These are phyloP conservation scores for Sherardia arvensis DNA, from an alignment of 257 asterid species.

Conservation along the genomic window DNA sequence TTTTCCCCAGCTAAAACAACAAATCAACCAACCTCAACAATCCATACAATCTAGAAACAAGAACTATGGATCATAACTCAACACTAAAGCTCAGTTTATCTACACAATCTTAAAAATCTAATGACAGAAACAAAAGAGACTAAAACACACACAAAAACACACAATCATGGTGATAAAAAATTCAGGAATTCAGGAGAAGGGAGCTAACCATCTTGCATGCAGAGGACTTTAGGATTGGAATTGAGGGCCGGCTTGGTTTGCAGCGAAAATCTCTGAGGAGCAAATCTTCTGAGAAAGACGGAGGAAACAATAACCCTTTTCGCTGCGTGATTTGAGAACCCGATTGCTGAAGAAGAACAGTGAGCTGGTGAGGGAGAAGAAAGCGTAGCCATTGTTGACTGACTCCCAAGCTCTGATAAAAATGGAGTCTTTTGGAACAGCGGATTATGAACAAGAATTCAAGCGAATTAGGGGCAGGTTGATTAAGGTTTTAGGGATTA, in stretches of 20 bases:
- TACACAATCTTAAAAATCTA: neutral
- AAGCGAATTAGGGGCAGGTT: neutral
- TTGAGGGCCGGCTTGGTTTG: slow-evolving; percentile 33
- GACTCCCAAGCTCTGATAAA: slow-evolving; percentile 8
- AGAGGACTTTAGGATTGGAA: slow-evolving; percentile 36
- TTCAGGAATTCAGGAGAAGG: neutral
- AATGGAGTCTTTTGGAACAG: slow-evolving; percentile 1
- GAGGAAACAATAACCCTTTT: slow-evolving; percentile 17
- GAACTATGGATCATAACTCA: neutral
- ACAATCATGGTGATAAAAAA: neutral
- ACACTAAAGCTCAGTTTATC: neutral
- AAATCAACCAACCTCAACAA: neutral
- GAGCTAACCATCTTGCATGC: slow-evolving; percentile 71
- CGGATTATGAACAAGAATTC: neutral
- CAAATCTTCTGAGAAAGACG: slow-evolving; percentile 22
- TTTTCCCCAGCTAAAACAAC: neutral
- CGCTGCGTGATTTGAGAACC: slow-evolving; percentile 22
- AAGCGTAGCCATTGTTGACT: slow-evolving; percentile 40
- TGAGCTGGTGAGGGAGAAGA: slow-evolving; percentile 35
- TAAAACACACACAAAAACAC: neutral
- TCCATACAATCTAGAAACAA: neutral
- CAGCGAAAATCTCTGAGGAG: slow-evolving; percentile 28
- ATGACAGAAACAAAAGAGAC: neutral
- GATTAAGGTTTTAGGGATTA: neutral
- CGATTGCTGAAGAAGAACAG: slow-evolving; percentile 40